Base-by-base conservation (phyloP, 139 green algal species). In the Yamagishiella unicocca region DNA sequence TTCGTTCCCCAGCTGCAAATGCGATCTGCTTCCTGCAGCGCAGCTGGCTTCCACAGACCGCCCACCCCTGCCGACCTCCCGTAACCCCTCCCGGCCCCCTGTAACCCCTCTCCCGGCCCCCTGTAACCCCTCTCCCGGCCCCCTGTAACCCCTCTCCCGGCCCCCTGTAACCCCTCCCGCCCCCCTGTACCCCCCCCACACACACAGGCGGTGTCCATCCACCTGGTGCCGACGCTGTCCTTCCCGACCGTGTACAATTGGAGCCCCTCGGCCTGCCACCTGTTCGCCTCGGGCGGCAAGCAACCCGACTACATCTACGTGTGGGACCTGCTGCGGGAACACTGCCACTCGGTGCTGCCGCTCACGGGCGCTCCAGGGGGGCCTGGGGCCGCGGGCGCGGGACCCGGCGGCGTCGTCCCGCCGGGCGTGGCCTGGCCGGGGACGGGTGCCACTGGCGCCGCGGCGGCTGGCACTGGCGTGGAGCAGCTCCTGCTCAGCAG, bases 301-400 rank as follows among this genome's bases (percentile, higher is more conserved):
- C 89, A 92, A 77, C 91, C 91, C 31, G 91, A 93, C 58, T 87
- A 91, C 76, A 76, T 95, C 27, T 92, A 94, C 77, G 89, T 89
- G 46, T 94, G 91, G 91, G 91, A 94, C 79, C 83, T 92, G 78
- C 68, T 80, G 2, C 42, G 89, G 31, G 89, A 92, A 50, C 82
- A 87, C 82, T 87, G 82, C 82, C 82, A 87, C 35, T 68, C 46
- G 17, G 50, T 87, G 35, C 68, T 80, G 67, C 82, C 46, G 24
- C 45, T 80, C 35, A 35, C 7, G 21, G 81, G 81, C 10, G 67
- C 27, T 31, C n/a, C 35, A 10, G 35, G 35, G 33, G 82, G 42
- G n/a, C n/a, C n/a, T n/a, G n/a, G n/a, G n/a, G n/a, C n/a, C 29
- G 29, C 67, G 0, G 33, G 2, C 5, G 61, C 78, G 27, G 40